Evolutionary conservation across 2,329 filamentous ascomycete genomes (phyloP).

Genomic region (Penicillium sp.): DNA sequence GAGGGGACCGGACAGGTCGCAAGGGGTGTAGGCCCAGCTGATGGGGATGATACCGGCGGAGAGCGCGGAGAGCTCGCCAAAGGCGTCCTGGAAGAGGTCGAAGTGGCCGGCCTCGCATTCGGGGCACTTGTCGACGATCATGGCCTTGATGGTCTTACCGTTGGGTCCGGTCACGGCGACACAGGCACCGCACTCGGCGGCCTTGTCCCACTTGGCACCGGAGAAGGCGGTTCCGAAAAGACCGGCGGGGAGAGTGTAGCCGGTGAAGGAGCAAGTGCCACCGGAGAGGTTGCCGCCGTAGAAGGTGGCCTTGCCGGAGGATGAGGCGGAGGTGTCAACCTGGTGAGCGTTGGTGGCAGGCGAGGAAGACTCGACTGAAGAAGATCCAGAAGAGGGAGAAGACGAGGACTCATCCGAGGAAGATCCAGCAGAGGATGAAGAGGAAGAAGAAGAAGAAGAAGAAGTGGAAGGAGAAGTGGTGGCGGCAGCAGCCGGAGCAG

Average conservation of each 20-base stretch:
- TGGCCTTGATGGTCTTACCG: conserved; percentile 56
- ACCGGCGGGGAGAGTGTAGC: conserved; percentile 55
- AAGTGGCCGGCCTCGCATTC: conserved; percentile 50
- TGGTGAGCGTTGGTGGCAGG: too few species aligned
- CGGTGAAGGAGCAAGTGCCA: conserved; percentile 59
- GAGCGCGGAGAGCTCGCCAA: conserved; percentile 42
- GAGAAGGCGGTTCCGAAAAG: conserved; percentile 58
- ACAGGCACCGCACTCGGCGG: conserved; percentile 56
- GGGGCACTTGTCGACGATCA: conserved; percentile 57
- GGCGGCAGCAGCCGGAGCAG: conserved; percentile 3
- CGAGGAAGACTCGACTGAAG: conserved; percentile 5
- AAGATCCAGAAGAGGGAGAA: background rate
- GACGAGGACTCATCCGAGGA: conserved; percentile 4
- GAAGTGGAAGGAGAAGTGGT: conserved; percentile 5
- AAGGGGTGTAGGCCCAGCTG: conserved; percentile 47
- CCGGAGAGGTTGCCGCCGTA: conserved; percentile 54
- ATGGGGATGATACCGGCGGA: conserved; percentile 46
- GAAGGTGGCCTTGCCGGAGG: conserved; percentile 44
- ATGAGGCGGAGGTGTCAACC: background rate
- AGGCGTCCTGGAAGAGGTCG: conserved; percentile 51
- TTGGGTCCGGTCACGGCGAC: conserved; percentile 47
- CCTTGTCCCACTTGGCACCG: conserved; percentile 48
- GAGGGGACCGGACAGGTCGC: conserved; percentile 47
- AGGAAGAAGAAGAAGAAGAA: background rate
- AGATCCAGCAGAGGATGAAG: background rate